These are phyloP conservation scores for Lentithecium fluviatile DNA, from an alignment of 495 filamentous ascomycete genomes.

Conservation along the genomic window DNA sequence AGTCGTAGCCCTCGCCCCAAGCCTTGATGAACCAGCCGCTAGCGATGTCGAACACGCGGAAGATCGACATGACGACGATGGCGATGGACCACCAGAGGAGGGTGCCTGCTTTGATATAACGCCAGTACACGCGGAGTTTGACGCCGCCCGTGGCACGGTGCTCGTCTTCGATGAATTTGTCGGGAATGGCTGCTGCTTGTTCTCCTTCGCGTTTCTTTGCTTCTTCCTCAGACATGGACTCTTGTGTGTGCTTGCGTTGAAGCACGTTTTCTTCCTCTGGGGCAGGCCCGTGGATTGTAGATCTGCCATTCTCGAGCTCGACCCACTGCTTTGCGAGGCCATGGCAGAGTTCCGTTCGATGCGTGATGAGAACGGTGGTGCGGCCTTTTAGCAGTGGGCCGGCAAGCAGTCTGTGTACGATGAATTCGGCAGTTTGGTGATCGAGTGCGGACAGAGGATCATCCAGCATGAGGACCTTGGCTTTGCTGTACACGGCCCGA, in stretches of 20 bases:
- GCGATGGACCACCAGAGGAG: conserved; percentile 68
- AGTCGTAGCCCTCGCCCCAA: conserved; percentile 75
- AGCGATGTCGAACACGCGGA: conserved; percentile 58
- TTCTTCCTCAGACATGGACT: conserved; percentile 36
- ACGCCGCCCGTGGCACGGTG: conserved; percentile 73
- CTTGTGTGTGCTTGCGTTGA: conserved; percentile 16
- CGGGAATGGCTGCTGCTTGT: conserved; percentile 55
- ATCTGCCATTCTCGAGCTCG: conserved; percentile 59
- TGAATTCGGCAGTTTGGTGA: conserved; percentile 72
- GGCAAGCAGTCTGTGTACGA: conserved; percentile 65
- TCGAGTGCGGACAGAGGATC: conserved; percentile 52
- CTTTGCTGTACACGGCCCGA: conserved; percentile 44
- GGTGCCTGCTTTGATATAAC: conserved; percentile 74
- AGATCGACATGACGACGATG: conserved; percentile 57
- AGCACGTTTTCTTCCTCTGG: conserved; percentile 35
- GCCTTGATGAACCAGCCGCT: conserved; percentile 80
- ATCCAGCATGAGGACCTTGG: conserved; percentile 43
- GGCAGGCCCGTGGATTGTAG: conserved; percentile 49
- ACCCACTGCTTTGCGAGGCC: conserved; percentile 66
- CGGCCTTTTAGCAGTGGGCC: conserved; percentile 63
- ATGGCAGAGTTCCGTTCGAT: conserved; percentile 68
- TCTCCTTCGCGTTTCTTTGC: conserved; percentile 44
- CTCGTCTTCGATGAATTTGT: conserved; percentile 83
- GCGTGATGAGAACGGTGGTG: conserved; percentile 71
- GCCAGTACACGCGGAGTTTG: conserved; percentile 72